Base-by-base conservation (phyloP, 805 yeast species). In the Candida germanica region DNA sequence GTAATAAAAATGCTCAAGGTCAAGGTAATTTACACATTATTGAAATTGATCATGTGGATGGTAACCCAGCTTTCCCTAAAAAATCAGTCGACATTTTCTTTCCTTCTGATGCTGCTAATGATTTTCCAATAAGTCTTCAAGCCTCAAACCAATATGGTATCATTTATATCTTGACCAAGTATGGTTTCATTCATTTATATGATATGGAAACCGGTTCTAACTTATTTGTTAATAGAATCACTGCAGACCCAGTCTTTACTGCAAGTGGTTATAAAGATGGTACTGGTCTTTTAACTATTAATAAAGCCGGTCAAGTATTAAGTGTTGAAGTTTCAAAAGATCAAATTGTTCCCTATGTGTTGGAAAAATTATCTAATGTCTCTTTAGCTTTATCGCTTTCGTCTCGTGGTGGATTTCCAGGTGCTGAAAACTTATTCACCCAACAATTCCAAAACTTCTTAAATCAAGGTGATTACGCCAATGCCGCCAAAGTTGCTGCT, bases 401-500 rank as follows among this genome's bases (percentile, higher is more conserved):
- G 18, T 78, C 96, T 3, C 84, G 98, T 62, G 97, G 96, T 55
- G 96, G 96, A 1, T 77, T 93, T 54, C 93, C 96, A 28, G 99
- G 99, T 48, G 98, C 98, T 32, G 99, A 93, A 59, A 81, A 80
- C 53, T 73, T 93, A 45, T 89, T 93, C 64, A 67, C 74, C 41
- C 95, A 88, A 64, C 98, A 91, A 65, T 93, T 93, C 67, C 94
- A 88, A 54, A 80, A 80, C 58, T 75, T 82, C 51, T 72, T 93
- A 52, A 76, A 79, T 47, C 79, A 80, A 49, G 96, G 96, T 49
- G 93, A 88, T 59, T 93, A 88, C 56, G 72, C 80, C 38, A 81
- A 82, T 51, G 98, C 98, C 36, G 98, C 98, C 33, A 87, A 87
- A 66, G 86, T 91, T 41, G 98, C 98, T 25, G 98, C 98, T 10